Base-by-base conservation (phyloP, 2,329 filamentous ascomycete genomes). In the Dactylellina leptospora region DNA sequence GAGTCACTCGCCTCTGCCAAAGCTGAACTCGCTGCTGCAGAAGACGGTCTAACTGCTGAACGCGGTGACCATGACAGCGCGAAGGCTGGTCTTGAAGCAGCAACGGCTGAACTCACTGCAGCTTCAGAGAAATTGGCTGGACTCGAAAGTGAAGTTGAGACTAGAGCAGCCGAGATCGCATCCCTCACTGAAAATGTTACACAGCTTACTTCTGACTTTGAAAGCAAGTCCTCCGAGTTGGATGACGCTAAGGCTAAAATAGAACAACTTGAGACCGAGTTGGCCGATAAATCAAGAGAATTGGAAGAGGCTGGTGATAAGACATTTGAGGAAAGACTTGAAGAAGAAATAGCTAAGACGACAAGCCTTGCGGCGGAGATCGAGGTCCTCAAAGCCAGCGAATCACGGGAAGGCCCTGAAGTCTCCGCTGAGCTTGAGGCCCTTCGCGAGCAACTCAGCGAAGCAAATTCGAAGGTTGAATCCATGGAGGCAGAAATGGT, bases 321-420 rank as follows among this genome's bases (percentile, higher is more conserved):
- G n/a, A 40, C 38, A 8, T 72, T 72, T 30, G 64, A 72, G 50
- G 59, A 72, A 27, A 40, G 59, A 44, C 59, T 72, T 16, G 68
- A 64, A 44, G 68, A 72, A 44, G 68, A 72, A 47, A 72, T 72
- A 54, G 68, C 68, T 20, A 64, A 60, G 59, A 72, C 59, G 28
- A 45, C 59, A 13, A 48, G 54, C 18, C 38, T 72, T 9, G 68
- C 68, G 20, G 68, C 68, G 11, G 68, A 72, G 40, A 72, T 72
- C 18, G 68, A 72, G 22, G 47, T 64, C 22, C 28, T 72, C 16
- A 72, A 72, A 47, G 59, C 68, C 6, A 72, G 44, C 13, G 68
- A 72, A 44, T 50, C 68, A 20, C 22, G 68, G 13, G 68, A 72
- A 18, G 53, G 44, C 13, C 53, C 68, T 3, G 68, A 72, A 27